Base-by-base conservation (phyloP, 345 rosid species). In the Heritiera fomes region DNA sequence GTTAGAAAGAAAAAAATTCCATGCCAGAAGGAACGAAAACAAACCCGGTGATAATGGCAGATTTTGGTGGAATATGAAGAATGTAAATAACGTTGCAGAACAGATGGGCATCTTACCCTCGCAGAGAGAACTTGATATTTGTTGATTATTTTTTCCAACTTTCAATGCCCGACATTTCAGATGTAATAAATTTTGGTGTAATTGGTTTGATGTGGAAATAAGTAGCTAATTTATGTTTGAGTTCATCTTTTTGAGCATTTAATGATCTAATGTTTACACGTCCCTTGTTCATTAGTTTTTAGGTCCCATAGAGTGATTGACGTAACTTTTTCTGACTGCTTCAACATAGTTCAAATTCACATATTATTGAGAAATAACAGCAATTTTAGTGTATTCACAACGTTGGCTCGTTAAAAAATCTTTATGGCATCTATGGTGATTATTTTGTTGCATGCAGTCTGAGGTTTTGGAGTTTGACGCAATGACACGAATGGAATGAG, bases 1-100 rank as follows among this genome's bases (percentile, higher is more conserved):
- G 80, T 90, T 94, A 20, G 92, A 90, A 81, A 88, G 94, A 71
- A 89, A 87, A 84, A 97, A 93, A 73, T 64, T 83, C 3, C 88
- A 83, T 56, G 84, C 78, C 43, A 89, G 76, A 45, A 84, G 73
- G 78, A 84, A 60, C 0, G 86, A 87, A 82, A 83, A 78, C 58
- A 91, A 87, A 87, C 82, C 89, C 20, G 82, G 77, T 23, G 28
- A 23, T 23, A 23, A 23, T 23, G 28, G 28, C 28, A 23, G 28
- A 23, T 23, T 23, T 23, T 23, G 28, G 28, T 23, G 28, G 28
- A 23, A 23, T 23, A 23, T 23, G 28, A 23, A 23, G 28, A 23
- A 23, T 23, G 28, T 23, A 23, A 23, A 23, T 23, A 23, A 23
- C 28, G 28, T 23, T 23, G 28, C 28, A 23, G 28, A 23, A 23